Conservation (phyloP, 2,329 filamentous ascomycete species). For the Calonectria pseudoturangicola region DNA sequence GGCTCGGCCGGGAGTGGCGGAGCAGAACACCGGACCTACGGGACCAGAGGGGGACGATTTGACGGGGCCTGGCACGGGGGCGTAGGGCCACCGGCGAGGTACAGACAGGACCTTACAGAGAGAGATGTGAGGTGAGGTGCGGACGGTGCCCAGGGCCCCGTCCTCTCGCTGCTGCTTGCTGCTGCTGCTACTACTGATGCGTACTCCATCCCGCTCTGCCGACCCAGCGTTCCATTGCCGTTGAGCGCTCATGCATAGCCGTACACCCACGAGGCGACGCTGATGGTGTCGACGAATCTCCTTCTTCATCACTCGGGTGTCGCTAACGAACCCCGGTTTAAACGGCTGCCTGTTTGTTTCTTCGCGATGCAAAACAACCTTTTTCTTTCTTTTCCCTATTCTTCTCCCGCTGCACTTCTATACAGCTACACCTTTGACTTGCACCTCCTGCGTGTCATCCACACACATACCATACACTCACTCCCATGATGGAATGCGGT, state of each 20-base stretch:
- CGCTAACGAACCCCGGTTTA: not conserved
- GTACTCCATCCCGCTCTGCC: conserved; percentile 11
- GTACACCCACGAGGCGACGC: conserved; percentile 9
- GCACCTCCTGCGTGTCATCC: too few relatives aligned
- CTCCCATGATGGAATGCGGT: conserved; percentile 4
- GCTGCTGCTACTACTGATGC: not conserved
- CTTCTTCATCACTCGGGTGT: not conserved
- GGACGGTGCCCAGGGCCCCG: not conserved
- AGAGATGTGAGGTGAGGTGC: not conserved
- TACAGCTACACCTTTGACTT: not conserved
- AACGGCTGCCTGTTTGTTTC: conserved; percentile 28
- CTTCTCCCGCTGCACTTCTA: too few relatives aligned
- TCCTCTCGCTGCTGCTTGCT: not conserved
- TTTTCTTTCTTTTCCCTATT: not conserved
- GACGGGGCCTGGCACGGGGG: conserved; percentile 12
- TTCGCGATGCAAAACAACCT: not conserved
- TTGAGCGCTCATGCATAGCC: conserved; percentile 18
- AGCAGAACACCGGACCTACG: conserved; percentile 36
- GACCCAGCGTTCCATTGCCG: conserved; percentile 22
- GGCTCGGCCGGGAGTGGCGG: conserved; percentile 51
- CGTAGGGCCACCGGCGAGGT: conserved; percentile 15
- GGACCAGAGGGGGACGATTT: not conserved
- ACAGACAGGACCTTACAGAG: not conserved
- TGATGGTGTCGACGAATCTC: conserved; percentile 16
- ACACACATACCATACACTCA: not conserved